A percentile compares a stretch with the other conserved stretches of the same genome.
Conservation (phyloP, 2,329 filamentous ascomycete genomes). For the Fusarium subtropicale region DNA sequence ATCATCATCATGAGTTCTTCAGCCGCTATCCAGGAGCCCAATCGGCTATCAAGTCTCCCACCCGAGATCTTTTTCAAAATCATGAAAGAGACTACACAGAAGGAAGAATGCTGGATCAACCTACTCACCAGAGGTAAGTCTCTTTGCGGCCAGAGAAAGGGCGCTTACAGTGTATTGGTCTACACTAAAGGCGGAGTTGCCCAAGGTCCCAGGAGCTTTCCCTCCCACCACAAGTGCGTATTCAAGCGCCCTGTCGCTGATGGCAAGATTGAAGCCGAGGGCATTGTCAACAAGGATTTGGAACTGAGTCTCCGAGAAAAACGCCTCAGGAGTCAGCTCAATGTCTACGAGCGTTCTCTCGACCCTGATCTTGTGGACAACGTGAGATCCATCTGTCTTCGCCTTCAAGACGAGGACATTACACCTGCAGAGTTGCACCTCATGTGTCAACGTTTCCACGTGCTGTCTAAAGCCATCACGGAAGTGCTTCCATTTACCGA, state of each 20-base stretch:
- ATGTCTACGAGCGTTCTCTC: conserved; percentile 14
- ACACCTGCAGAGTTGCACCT: background rate
- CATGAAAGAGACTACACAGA: background rate
- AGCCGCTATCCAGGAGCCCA: background rate
- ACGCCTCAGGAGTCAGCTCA: conserved; percentile 4
- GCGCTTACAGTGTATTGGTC: conserved; percentile 13
- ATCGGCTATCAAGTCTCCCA: background rate
- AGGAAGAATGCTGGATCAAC: conserved; percentile 6
- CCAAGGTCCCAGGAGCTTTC: background rate
- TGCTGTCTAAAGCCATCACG: background rate
- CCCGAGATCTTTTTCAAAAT: conserved; percentile 14
- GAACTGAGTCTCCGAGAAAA: background rate
- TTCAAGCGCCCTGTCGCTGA: conserved; percentile 3
- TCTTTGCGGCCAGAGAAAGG: background rate
- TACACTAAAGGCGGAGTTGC: background rate
- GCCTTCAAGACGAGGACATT: background rate
- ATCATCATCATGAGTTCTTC: background rate
- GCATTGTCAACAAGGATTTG: background rate
- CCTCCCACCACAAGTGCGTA: conserved; percentile 13
- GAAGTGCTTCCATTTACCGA: conserved; percentile 2
- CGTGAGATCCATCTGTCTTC: background rate
- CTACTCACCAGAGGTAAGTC: background rate
- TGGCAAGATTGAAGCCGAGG: background rate
- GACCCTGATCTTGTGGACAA: background rate
- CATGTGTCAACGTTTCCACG: background rate